Conservation (phyloP, 2,329 filamentous ascomycete species). For the Hypoxylon sp. region DNA sequence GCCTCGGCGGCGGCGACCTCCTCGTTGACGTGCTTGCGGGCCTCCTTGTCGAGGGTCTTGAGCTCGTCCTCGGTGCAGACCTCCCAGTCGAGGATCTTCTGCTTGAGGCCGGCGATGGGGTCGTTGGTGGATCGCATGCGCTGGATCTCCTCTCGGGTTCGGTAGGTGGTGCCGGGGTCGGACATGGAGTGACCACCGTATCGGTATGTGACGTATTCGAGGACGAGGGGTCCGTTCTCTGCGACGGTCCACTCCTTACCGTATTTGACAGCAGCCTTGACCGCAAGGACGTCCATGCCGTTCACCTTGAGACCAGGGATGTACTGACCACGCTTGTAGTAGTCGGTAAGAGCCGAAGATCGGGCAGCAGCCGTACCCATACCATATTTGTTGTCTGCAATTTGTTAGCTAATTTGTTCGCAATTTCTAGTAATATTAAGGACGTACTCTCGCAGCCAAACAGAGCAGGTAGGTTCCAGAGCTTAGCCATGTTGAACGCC, state of each 20-base stretch:
- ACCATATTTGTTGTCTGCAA: conserved; percentile 97
- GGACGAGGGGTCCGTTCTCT: conserved; percentile 91
- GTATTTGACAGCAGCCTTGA: conserved; percentile 95
- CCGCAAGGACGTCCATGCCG: conserved; percentile 98
- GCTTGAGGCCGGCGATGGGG: conserved; percentile 96
- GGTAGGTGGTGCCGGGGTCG: conserved; percentile 98
- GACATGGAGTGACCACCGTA: conserved; percentile 99
- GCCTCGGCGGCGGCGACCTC: conserved; percentile 92
- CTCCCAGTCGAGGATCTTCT: conserved; percentile 96
- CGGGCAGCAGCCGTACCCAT: conserved; percentile 98
- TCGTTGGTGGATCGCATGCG: conserved; percentile 99
- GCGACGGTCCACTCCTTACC: conserved; percentile 85
- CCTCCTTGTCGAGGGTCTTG: conserved; percentile 95
- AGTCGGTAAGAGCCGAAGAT: conserved; percentile 95
- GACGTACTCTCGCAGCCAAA: conserved; percentile 97
- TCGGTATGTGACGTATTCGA: conserved; percentile 99
- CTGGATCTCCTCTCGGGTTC: conserved; percentile 98
- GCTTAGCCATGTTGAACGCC: conserved; percentile 99
- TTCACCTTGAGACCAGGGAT: conserved; percentile 99
- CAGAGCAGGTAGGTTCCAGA: conserved; percentile 94
- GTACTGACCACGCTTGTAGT: conserved; percentile 99
- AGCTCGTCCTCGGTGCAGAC: conserved; percentile 93
- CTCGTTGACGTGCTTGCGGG: conserved; percentile 82
- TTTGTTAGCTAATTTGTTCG: conserved; percentile 40
- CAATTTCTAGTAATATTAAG: neutral